Conservation (phyloP, 1,139 yeast genomes). For the Candida smagusa region DNA sequence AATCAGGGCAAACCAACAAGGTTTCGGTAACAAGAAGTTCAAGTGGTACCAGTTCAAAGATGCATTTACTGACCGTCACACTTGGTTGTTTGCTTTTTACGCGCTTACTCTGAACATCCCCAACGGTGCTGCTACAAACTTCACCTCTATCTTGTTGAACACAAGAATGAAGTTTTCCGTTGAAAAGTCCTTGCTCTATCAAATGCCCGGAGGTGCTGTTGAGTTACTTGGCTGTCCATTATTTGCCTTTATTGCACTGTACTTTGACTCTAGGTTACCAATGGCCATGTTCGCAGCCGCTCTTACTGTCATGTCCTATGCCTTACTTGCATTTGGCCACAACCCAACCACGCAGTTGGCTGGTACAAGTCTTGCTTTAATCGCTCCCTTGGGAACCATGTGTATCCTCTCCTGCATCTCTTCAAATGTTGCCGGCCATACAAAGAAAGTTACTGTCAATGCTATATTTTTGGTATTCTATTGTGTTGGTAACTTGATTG, state of each 20-base stretch:
- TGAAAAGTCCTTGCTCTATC: constrained; percentile 33
- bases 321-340: constrained; percentile 48
- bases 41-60: constrained; percentile 54
- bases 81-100: constrained; percentile 41
- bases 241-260: constrained; percentile 13
- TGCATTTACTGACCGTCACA: constrained; percentile 45
- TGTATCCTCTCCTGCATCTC: constrained; percentile 48
- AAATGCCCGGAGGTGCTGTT: constrained; percentile 37
- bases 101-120: constrained; percentile 45
- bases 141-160: constrained; percentile 44
- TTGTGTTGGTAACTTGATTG: constrained; percentile 66
- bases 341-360: constrained; percentile 8
- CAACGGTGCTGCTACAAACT: constrained; percentile 52
- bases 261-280: constrained; percentile 25
- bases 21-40: constrained; percentile 53
- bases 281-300: constrained; percentile 41
- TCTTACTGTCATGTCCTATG: constrained; percentile 36
- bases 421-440: constrained; percentile 67
- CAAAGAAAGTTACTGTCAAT: constrained; percentile 60
- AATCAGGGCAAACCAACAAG: constrained; percentile 43
- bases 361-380: constrained; percentile 11
- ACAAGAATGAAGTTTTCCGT: constrained; percentile 44
- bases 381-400: constrained; percentile 42
- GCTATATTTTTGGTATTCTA: constrained; percentile 61
- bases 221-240: constrained; percentile 40